Percentiles rank a stretch among this genome's conserved stretches.
Evolutionary conservation across 352 stramenopile species (phyloP).

Genomic region (Globisporangium barbulae): DNA sequence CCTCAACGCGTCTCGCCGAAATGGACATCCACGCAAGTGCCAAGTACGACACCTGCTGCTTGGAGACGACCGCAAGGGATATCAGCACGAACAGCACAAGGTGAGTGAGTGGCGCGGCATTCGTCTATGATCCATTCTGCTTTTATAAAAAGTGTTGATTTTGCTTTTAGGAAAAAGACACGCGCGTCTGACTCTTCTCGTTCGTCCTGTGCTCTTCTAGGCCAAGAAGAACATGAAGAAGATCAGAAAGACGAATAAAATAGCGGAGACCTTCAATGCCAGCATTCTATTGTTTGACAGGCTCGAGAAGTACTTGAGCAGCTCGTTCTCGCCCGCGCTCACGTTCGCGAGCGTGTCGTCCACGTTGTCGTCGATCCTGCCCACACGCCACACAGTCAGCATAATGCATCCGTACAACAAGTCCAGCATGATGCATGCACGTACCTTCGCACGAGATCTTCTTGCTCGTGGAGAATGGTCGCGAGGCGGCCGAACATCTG

Average conservation of each 20-base stretch:
- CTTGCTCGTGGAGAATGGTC: constrained; percentile 79
- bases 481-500: constrained; percentile 80
- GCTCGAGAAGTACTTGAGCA: constrained; percentile 84
- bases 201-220: constrained; percentile 28
- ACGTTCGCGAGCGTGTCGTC: constrained; percentile 77
- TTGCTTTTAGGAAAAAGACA: constrained; percentile 4
- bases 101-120: not conserved
- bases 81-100: not conserved
- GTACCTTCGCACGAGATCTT: constrained; percentile 76
- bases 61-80: not conserved
- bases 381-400: constrained; percentile 12
- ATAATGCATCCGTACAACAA: not conserved
- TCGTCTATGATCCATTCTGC: not conserved
- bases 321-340: constrained; percentile 70
- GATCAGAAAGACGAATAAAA: constrained; percentile 87
- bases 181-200: not conserved
- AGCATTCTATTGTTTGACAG: constrained; percentile 87
- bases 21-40: not conserved
- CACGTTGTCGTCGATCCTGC: constrained; percentile 86
- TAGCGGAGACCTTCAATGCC: constrained; percentile 80
- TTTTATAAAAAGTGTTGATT: constrained; percentile 11
- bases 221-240: constrained; percentile 90
- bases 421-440: constrained; percentile 2
- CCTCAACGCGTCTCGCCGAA: not conserved
- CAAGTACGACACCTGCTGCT: not conserved